Evolutionary conservation across 208 protist genomes (phyloP).

Genomic region (Trypanosoma brucei): DNA sequence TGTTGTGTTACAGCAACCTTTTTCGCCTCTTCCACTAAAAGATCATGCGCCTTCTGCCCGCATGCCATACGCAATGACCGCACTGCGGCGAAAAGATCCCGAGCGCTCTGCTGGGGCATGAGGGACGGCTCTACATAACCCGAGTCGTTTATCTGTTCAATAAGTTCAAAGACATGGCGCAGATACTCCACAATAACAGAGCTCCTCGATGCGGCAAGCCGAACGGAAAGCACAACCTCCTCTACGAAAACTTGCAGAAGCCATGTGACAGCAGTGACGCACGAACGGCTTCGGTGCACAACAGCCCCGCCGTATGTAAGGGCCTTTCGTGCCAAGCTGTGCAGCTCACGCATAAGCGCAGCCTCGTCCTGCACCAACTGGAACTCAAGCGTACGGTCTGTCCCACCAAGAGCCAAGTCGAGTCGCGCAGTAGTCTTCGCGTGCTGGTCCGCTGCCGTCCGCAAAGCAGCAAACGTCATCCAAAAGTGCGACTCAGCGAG

Average conservation of each 20-base stretch:
- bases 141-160: constrained; percentile 50
- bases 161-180: constrained; percentile 47
- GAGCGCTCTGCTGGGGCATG: constrained; percentile 39
- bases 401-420: constrained; percentile 22
- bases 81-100: constrained; percentile 44
- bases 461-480: constrained; percentile 36
- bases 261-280: constrained; percentile 44
- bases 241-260: constrained; percentile 49
- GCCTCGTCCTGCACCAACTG: constrained; percentile 63
- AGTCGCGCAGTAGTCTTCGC: constrained; percentile 38
- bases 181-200: constrained; percentile 17
- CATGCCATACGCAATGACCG: constrained; percentile 56
- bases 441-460: constrained; percentile 41
- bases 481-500: constrained; percentile 57
- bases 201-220: constrained; percentile 20
- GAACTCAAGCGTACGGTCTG: constrained; percentile 48
- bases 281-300: constrained; percentile 38
- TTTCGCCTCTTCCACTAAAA: constrained; percentile 29
- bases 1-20: constrained; percentile 6
- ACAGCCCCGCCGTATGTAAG: constrained; percentile 45
- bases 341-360: constrained; percentile 33
- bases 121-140: constrained; percentile 51
- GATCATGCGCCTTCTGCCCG: constrained; percentile 42
- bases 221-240: constrained; percentile 46
- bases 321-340: constrained; percentile 25